Evolutionary conservation across 306 rosid species (phyloP).

Genomic region (Vigna angularis): DNA sequence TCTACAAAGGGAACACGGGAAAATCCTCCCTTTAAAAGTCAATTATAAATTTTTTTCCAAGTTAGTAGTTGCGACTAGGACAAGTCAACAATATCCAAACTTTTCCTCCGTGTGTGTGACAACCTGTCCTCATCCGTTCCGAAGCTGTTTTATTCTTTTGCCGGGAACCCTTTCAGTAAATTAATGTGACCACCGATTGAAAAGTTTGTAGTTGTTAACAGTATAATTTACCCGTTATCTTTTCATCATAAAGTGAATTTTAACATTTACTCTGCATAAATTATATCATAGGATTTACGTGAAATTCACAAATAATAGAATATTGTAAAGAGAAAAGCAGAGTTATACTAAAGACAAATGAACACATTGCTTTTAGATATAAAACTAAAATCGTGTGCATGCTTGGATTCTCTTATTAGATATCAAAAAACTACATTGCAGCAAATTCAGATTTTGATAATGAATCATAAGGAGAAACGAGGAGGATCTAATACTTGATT

Average conservation of each 20-base stretch:
- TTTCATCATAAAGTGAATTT: background rate
- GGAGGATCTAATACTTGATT: background rate
- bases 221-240: background rate
- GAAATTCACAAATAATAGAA: background rate
- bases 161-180: background rate
- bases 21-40: constrained; percentile 28
- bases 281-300: background rate
- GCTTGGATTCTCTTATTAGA: background rate
- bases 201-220: background rate
- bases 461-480: background rate
- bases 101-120: constrained; percentile 37
- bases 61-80: constrained; percentile 16
- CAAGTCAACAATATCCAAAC: constrained; percentile 43
- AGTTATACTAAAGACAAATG: background rate
- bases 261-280: background rate
- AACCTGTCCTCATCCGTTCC: constrained; percentile 39
- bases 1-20: constrained; percentile 17
- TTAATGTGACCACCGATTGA: background rate
- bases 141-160: constrained; percentile 39
- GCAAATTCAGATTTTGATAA: background rate
- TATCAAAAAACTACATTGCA: background rate
- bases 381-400: no score
- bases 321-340: background rate
- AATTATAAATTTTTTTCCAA: constrained; percentile 26
- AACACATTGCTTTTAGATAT: no score